Conservation (phyloP, 1,284 basidiomycete genomes). For the Sanghuangporus weigelae region DNA sequence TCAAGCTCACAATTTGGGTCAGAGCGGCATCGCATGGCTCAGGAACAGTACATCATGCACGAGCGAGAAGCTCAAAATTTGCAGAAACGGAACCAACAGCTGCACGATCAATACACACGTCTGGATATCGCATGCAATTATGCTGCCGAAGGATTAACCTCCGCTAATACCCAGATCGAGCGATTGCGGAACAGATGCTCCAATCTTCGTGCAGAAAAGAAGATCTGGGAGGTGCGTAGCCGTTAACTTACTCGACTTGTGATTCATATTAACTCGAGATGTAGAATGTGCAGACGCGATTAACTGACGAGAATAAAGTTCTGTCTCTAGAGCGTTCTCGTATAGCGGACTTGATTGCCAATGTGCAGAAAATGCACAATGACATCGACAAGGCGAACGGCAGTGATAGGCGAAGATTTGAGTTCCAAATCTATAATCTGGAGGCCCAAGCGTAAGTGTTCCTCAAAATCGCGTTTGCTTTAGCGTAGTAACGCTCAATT, state of each 20-base stretch:
- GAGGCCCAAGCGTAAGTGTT: conserved; percentile 68
- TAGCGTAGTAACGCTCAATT: background rate
- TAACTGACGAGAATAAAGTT: conserved; percentile 81
- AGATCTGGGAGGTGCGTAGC: conserved; percentile 73
- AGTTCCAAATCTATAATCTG: conserved; percentile 73
- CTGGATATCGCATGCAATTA: conserved; percentile 63
- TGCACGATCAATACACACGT: conserved; percentile 62
- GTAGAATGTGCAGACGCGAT: conserved; percentile 69
- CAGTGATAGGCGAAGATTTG: conserved; percentile 75
- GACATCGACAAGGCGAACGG: conserved; percentile 75
- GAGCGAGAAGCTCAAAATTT: conserved; percentile 57
- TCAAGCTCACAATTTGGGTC: conserved; percentile 5
- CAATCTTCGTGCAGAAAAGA: conserved; percentile 84
- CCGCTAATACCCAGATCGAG: conserved; percentile 55
- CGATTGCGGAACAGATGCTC: conserved; percentile 80
- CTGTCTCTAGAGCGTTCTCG: conserved; percentile 77
- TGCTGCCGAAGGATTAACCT: conserved; percentile 57
- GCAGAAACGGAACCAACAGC: conserved; percentile 57
- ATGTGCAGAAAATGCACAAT: too few species aligned
- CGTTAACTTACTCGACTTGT: background rate
- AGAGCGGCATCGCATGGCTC: conserved; percentile 65
- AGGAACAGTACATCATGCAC: conserved; percentile 54
- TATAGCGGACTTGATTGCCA: too few species aligned
- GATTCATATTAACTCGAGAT: conserved; percentile 6
- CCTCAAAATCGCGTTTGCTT: background rate